These are phyloP conservation scores for Neurospora africana DNA, from an alignment of 495 filamentous ascomycete species.

Conservation along the genomic window DNA sequence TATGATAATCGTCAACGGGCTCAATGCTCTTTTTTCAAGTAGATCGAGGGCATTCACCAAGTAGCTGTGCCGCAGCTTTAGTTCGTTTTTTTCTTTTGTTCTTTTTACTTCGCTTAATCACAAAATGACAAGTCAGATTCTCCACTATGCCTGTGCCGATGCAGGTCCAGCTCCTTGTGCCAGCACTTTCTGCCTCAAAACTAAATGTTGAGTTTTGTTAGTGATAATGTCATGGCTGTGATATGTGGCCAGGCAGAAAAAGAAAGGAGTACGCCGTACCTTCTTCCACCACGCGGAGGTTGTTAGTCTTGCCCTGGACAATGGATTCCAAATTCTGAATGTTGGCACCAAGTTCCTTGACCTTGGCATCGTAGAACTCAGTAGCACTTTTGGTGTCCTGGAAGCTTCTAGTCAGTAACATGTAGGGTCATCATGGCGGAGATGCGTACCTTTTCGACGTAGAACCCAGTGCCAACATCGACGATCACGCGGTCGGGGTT, in stretches of 20 bases:
- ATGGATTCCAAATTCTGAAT: conserved; percentile 80
- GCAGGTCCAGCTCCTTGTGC: conserved; percentile 7
- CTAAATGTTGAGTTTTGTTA: conserved; percentile 16
- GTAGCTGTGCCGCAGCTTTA: not conserved
- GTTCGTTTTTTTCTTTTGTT: not conserved
- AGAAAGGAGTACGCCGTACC: conserved; percentile 38
- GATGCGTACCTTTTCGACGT: conserved; percentile 72
- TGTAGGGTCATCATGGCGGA: not conserved
- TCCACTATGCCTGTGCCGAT: conserved; percentile 4
- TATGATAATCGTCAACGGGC: not conserved
- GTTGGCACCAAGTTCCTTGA: conserved; percentile 67
- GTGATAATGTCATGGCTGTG: not conserved
- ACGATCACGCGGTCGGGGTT: conserved; percentile 76
- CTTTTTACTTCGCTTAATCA: not conserved
- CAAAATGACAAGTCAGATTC: conserved; percentile 5
- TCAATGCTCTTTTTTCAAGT: not conserved
- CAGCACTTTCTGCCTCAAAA: conserved; percentile 49
- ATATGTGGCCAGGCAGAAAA: not conserved
- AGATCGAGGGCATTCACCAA: not conserved
- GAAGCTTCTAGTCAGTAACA: not conserved
- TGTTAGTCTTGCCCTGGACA: conserved; percentile 72
- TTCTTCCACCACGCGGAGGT: conserved; percentile 80
- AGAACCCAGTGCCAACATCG: conserved; percentile 94
- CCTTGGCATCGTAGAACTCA: conserved; percentile 77
- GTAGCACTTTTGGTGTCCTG: conserved; percentile 61